Evolutionary conservation across 805 yeast genomes (phyloP), one percentile per base, ranked within the genome.

Genomic region (Blastobotrys mokoenaii): DNA sequence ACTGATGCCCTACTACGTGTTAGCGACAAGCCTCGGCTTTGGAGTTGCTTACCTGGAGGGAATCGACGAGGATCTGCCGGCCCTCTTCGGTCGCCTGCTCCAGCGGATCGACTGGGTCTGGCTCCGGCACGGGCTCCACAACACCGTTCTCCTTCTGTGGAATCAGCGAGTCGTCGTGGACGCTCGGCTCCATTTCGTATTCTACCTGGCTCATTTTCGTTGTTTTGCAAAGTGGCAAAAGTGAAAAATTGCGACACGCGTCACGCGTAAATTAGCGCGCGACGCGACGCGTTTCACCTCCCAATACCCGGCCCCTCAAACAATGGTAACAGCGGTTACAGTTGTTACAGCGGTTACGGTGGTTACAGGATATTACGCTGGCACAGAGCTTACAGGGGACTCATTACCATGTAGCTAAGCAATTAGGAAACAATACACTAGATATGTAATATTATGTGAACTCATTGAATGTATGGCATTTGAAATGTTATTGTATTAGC

Each of bases 1-100:
- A 59, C 87, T 86, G 15, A 17, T 17, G n/a, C 44, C 44, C 10
- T 22, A 22, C 27, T 4, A 22, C 4, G 27, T 22, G 27, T 22
- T 22, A 22, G 27, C 27, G 27, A 22, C 27, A 22, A 22, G 27
- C 8, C 8, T 22, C 27, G 4, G 27, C 8, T 8, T 22, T 5
- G 4, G 27, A 22, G 4, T 5, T 22, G 27, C 27, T 22, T 22
- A 22, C 27, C 27, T 32, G 16, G 10, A 41, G 39, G 7, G 44
- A 17, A 17, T 33, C 37, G 4, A 41, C 33, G 3, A 38, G 39
- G 10, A n/a, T 29, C 10, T 38, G 44, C 15, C 33, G 11, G 3
- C 56, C 53, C 42, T 45, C 35, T 11, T 14, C 31, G 18, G 18
- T 33, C 12, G 44, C 44, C 44, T 29, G 30, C 18, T 41, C 44